Conservation (phyloP, 345 rosid species). For the Eucalyptus erythrocorys region DNA sequence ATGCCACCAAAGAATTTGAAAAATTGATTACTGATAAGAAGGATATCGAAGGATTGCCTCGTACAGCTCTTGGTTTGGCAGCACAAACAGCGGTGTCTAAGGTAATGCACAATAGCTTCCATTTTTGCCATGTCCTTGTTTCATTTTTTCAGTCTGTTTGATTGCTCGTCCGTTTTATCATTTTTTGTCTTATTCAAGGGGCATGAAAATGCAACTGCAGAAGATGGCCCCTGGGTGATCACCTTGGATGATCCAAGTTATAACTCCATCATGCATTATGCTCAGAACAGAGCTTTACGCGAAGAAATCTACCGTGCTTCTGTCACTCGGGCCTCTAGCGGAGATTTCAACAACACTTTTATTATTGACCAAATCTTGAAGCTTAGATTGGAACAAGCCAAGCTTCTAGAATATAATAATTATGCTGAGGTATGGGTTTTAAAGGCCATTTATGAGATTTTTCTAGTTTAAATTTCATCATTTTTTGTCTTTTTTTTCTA, state of each 20-base stretch:
- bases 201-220: constrained; percentile 67
- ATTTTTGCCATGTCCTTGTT: background rate
- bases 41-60: background rate
- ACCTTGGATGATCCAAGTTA: constrained; percentile 56
- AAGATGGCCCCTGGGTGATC: constrained; percentile 38
- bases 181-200: constrained; percentile 35
- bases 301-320: constrained; percentile 72
- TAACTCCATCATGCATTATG: constrained; percentile 75
- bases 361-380: constrained; percentile 64
- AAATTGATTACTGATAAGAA: constrained; percentile 34
- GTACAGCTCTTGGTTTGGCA: background rate
- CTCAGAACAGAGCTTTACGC: constrained; percentile 57
- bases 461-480: background rate
- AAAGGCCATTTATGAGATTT: background rate
- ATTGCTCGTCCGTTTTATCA: background rate
- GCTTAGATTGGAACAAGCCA: constrained; percentile 74
- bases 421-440: constrained; percentile 61
- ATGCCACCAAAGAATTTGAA: background rate
- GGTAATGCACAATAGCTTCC: constrained; percentile 11
- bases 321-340: constrained; percentile 52
- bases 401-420: constrained; percentile 61
- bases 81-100: background rate
- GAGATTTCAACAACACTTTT: constrained; percentile 62
- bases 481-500: background rate
- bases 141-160: background rate